Conservation (phyloP, 805 yeast genomes). For the Candida germanica region DNA sequence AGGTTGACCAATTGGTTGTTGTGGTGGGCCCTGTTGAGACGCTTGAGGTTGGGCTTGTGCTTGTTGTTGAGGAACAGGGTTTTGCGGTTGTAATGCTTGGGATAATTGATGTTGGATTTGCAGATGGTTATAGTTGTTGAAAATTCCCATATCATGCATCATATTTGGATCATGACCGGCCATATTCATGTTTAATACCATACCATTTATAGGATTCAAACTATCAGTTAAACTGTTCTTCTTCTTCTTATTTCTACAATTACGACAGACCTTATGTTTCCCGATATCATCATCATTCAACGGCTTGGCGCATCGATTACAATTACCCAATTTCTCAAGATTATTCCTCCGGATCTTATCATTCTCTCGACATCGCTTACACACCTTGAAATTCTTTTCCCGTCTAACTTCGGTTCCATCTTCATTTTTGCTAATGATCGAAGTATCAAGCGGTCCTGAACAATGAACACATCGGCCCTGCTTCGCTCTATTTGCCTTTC, state of each 20-base stretch:
- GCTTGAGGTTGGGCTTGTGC: constrained; percentile 9
- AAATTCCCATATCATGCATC: constrained; percentile 8
- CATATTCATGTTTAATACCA: constrained; percentile 6
- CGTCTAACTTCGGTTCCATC: constrained; percentile 12
- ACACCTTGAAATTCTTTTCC: constrained; percentile 52
- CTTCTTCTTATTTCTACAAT: constrained; percentile 55
- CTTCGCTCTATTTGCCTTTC: constrained; percentile 58
- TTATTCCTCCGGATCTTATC: constrained; percentile 56
- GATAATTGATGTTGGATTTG: constrained; percentile 14
- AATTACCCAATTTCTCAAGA: constrained; percentile 55
- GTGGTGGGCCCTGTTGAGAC: neutral
- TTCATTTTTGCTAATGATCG: constrained; percentile 27
- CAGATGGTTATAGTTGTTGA: constrained; percentile 7
- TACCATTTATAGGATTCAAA: constrained; percentile 1
- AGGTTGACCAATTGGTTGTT: neutral
- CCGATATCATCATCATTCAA: constrained; percentile 45
- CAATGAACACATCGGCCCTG: constrained; percentile 70
- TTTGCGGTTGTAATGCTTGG: constrained; percentile 15
- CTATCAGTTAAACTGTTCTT: constrained; percentile 15
- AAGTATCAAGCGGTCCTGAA: constrained; percentile 50
- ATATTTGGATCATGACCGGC: constrained; percentile 2
- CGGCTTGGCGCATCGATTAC: constrained; percentile 59
- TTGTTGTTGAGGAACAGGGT: constrained; percentile 14
- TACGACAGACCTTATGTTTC: constrained; percentile 53
- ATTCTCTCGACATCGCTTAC: constrained; percentile 59